Base-by-base conservation (phyloP, 2,329 filamentous ascomycete species). In the Aspergillus piperis region DNA sequence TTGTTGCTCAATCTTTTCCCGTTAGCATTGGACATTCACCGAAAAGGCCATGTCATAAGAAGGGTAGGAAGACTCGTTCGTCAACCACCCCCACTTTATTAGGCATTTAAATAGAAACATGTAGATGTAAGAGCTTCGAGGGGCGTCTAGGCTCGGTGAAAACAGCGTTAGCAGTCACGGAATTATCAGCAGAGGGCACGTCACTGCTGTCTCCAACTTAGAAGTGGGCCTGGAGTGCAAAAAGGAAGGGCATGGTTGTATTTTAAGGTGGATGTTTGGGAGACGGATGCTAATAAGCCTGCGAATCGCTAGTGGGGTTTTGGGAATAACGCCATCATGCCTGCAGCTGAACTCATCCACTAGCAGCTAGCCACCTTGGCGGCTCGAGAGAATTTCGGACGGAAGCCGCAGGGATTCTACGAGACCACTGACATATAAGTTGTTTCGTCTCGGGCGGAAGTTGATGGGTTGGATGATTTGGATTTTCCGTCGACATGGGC, bases 321-420 rank as follows among this genome's bases (percentile, higher is more conserved):
- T 23, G 19, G 51, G 36, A 25, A 54, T 54, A 39, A 54, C 51
- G 36, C 51, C 51, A 54, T 54, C 51, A 11, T 15, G 13, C 36
- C 15, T 54, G 51, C 38, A 54, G 51, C 5, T 54, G 51, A 44
- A 39, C 51, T 42, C 51, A 54, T 54, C 36, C 51, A 25, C 51
- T 27, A 52, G 13, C 30, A 21, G 17, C 8, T 19, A 15, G 17
- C 27, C 17, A 19, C 15, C 49, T 38, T 52, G 49, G 49, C 49
- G 13, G 30, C 49, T 38, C 0, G 5, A 30, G n/a, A 15, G 5
- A 4, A 4, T 11, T 27, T 54, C 51, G 38, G 38, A 54, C 15
- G 10, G 8, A 27, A 8, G 6, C 38, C 51, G 51, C 25, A n/a
- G 2, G 51, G 8, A 11, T 54, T 15, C 21, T 6, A 42, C 11